These are phyloP conservation scores for Clitopilus passeckerianus DNA, from an alignment of 768 basidiomycete species.

Conservation along the genomic window DNA sequence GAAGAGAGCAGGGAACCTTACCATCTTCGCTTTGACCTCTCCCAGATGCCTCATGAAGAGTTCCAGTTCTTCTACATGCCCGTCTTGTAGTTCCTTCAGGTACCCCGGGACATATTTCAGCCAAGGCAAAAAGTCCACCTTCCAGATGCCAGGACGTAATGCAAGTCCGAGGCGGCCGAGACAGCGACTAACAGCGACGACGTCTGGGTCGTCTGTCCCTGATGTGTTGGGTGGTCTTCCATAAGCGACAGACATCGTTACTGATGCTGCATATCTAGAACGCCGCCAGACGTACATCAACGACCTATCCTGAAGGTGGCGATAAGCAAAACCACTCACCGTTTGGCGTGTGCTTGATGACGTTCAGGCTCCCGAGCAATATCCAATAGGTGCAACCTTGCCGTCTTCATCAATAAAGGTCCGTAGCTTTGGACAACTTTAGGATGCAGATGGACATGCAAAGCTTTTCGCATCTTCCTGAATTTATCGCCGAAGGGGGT, in stretches of 20 bases:
- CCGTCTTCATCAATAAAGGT: conserved; percentile 42
- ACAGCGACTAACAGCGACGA: conserved; percentile 38
- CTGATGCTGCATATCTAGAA: conserved; percentile 42
- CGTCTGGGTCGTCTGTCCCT: conserved; percentile 40
- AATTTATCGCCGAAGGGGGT: conserved; percentile 54
- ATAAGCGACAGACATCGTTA: conserved; percentile 48
- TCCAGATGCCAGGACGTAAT: conserved; percentile 39
- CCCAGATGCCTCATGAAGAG: conserved; percentile 50
- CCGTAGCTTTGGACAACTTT: conserved; percentile 44
- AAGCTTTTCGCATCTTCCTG: conserved; percentile 57
- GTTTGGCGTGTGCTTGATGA: conserved; percentile 54
- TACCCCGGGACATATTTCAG: conserved; percentile 55
- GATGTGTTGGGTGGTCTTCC: conserved; percentile 30
- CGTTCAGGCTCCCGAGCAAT: conserved; percentile 32
- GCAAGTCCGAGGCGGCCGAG: conserved; percentile 39
- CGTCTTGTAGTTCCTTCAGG: conserved; percentile 47
- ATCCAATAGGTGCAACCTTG: conserved; percentile 39
- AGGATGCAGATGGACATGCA: conserved; percentile 55
- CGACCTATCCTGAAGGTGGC: not conserved
- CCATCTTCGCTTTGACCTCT: conserved; percentile 35
- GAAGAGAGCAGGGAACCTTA: conserved; percentile 3
- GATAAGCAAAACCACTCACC: conserved; percentile 14
- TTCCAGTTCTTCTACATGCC: conserved; percentile 49
- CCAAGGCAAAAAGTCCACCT: conserved; percentile 27
- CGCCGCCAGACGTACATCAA: not conserved